phyloP scores from a whole-genome alignment of 805 yeast genomes.

The Debaryomyces castellii region DNA sequence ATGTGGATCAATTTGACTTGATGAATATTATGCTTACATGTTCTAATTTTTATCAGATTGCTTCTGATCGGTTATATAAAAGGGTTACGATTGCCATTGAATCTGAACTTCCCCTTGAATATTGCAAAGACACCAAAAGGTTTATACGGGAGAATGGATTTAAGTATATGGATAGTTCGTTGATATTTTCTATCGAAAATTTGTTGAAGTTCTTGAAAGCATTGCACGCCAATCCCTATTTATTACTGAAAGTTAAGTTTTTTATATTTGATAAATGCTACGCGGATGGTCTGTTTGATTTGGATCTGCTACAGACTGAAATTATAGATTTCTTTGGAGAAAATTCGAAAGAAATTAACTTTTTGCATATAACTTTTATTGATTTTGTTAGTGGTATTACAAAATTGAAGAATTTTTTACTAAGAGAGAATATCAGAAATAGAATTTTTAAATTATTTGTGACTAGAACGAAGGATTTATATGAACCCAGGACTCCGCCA shows the following conservation, averaged over 20 bases:
- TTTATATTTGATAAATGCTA: constrained; percentile 36
- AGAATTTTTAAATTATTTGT: constrained; percentile 31
- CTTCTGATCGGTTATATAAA: constrained; percentile 24
- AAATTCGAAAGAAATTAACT: constrained; percentile 22
- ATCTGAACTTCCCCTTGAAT: constrained; percentile 25
- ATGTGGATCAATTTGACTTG: constrained; percentile 33
- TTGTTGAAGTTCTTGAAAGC: constrained; percentile 18
- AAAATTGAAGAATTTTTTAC: constrained; percentile 23
- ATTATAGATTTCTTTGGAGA: constrained; percentile 26
- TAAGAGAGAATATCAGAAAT: constrained; percentile 21
- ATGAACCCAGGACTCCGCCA: constrained; percentile 24
- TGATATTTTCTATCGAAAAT: constrained; percentile 19
- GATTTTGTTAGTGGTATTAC: constrained; percentile 24
- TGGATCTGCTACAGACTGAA: constrained; percentile 19
- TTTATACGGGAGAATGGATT: constrained; percentile 29
- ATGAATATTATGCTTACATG: constrained; percentile 23
- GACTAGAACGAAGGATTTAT: constrained; percentile 20
- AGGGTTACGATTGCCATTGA: constrained; percentile 29
- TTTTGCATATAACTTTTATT: constrained; percentile 31
- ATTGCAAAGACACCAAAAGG: constrained; percentile 9
- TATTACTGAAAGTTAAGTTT: constrained; percentile 22
- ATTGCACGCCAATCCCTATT: constrained; percentile 15
- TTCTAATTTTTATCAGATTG: constrained; percentile 17
- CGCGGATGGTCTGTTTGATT: constrained; percentile 8
- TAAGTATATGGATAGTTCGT: constrained; percentile 27